These are phyloP conservation scores for Liquidambar formosana DNA, from an alignment of 164 flowering plant species.

Conservation along the genomic window DNA sequence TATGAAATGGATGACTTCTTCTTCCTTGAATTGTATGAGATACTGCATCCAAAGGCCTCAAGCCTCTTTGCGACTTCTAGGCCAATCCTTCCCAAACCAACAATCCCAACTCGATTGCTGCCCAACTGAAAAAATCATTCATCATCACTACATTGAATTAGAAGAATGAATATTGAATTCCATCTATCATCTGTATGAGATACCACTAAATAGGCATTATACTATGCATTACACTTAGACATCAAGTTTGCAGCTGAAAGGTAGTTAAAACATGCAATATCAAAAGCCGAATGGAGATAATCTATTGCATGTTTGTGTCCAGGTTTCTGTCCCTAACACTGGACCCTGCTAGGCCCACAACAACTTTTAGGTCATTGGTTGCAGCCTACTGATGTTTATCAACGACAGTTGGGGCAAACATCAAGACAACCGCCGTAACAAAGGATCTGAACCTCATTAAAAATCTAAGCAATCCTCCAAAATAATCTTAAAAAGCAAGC, in stretches of 20 bases:
- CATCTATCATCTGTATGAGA: neutral
- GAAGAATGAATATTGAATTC: neutral
- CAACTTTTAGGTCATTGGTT: neutral
- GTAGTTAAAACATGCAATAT: too few species aligned
- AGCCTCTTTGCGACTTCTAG: constrained; percentile 63
- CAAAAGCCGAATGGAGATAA: too few species aligned
- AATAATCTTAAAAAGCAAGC: too few species aligned
- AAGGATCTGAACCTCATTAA: too few species aligned
- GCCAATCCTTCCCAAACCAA: constrained; percentile 78
- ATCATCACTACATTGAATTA: neutral
- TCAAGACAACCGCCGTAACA: neutral
- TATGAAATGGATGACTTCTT: constrained; percentile 43
- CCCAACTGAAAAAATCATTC: constrained; percentile 44
- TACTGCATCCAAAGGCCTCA: constrained; percentile 59
- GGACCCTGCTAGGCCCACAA: neutral
- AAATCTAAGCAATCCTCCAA: too few species aligned
- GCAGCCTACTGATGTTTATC: neutral
- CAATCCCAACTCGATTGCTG: constrained; percentile 67
- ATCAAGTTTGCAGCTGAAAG: too few species aligned
- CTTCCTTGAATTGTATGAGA: constrained; percentile 61
- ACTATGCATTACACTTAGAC: too few species aligned
- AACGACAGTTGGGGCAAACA: neutral
- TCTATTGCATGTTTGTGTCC: too few species aligned
- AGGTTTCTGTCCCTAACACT: too few species aligned
- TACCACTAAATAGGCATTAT: neutral